phyloP scores from a whole-genome alignment of 305 asterid genomes.

The Stenogyne calaminthoides region DNA sequence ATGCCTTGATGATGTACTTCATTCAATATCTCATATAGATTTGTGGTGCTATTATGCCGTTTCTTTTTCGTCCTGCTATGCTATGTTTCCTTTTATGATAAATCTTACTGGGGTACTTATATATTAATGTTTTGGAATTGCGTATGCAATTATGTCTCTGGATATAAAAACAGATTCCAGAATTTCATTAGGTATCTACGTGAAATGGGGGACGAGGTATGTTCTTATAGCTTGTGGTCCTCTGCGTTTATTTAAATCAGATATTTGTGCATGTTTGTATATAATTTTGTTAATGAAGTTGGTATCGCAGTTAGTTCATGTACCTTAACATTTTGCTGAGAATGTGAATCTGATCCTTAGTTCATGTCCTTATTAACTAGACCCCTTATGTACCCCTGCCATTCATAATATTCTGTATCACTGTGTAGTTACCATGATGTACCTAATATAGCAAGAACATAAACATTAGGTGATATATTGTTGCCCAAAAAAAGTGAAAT shows the following conservation, averaged over 20 bases:
- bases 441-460: too few species aligned
- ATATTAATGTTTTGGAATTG: conserved; percentile 17
- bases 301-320: neutral
- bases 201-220: conserved; percentile 99
- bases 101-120: conserved; percentile 23
- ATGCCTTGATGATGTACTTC: neutral
- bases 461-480: too few species aligned
- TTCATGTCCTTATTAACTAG: neutral
- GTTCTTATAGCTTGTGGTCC: conserved; percentile 12
- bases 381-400: neutral
- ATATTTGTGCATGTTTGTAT: neutral
- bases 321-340: conserved; percentile 1
- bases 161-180: conserved; percentile 97
- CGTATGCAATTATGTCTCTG: conserved; percentile 86
- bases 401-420: neutral
- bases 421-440: too few species aligned
- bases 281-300: neutral
- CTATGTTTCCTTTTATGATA: conserved; percentile 9
- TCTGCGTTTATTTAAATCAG: conserved; percentile 12
- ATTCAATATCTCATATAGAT: neutral
- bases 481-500: too few species aligned
- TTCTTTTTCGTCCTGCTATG: neutral
- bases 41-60: neutral
- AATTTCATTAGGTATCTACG: conserved; percentile 93
- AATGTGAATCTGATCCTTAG: neutral